A percentile compares a stretch with the other conserved stretches of the same genome.
Evolutionary conservation across 345 rosid species (phyloP).

Genomic region (Linum lewisii): DNA sequence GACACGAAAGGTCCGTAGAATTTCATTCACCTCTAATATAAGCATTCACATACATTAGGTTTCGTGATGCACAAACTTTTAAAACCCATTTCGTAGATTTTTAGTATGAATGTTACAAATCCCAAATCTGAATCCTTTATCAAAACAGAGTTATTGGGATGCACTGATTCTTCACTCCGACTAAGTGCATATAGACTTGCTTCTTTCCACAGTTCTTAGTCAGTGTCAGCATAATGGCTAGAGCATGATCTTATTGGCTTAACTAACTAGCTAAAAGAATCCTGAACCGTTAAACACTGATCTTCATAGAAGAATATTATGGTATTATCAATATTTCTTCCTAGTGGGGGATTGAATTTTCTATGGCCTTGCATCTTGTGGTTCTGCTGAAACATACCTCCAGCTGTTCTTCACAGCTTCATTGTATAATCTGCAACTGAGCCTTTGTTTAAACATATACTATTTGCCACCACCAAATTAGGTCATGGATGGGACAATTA

Average conservation of each 20-base stretch:
- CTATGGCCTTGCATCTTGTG: background rate
- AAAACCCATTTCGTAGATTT: too few relatives aligned
- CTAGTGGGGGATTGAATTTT: background rate
- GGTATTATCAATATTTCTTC: background rate
- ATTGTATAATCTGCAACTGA: background rate
- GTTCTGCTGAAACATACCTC: constrained; percentile 9
- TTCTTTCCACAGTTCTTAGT: background rate
- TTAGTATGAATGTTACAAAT: too few relatives aligned
- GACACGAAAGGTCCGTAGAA: too few relatives aligned
- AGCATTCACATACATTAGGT: too few relatives aligned
- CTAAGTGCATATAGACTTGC: too few relatives aligned
- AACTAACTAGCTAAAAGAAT: background rate
- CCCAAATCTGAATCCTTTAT: too few relatives aligned
- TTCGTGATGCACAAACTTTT: too few relatives aligned
- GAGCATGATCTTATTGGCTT: background rate
- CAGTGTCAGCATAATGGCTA: background rate
- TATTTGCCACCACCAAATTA: background rate
- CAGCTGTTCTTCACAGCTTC: background rate
- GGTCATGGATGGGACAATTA: constrained; percentile 12
- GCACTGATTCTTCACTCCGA: too few relatives aligned
- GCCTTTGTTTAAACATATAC: background rate
- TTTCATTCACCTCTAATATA: too few relatives aligned
- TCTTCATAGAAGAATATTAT: background rate
- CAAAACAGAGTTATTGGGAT: too few relatives aligned
- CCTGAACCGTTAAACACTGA: background rate